These are phyloP conservation scores for Zopfia rhizophila DNA, from an alignment of 2,329 filamentous ascomycete genomes.

Conservation along the genomic window DNA sequence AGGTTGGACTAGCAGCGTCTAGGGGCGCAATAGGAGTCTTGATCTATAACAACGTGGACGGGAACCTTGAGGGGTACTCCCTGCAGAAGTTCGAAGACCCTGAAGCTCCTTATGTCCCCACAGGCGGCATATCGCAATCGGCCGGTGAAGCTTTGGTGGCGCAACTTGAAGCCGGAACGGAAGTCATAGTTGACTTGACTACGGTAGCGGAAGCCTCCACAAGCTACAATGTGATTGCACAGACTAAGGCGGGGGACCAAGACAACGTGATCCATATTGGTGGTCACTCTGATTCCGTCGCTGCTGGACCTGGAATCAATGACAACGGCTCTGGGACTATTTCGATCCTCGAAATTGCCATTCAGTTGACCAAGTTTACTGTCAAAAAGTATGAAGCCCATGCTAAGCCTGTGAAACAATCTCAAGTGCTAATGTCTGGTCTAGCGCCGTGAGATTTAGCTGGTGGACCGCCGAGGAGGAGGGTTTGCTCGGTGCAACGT, in stretches of 20 bases:
- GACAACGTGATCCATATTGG: slow-evolving; percentile 67
- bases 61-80: slow-evolving; percentile 58
- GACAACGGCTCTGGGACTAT: slow-evolving; percentile 78
- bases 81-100: slow-evolving; percentile 64
- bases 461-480: slow-evolving; percentile 74
- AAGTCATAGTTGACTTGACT: slow-evolving; percentile 38
- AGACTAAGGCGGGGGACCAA: slow-evolving; percentile 67
- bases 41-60: slow-evolving; percentile 75
- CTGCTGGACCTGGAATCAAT: slow-evolving; percentile 76
- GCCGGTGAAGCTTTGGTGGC: slow-evolving; percentile 68
- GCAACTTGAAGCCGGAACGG: slow-evolving; percentile 58
- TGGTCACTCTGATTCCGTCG: slow-evolving; percentile 70
- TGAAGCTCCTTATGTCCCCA: slow-evolving; percentile 73
- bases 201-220: slow-evolving; percentile 37
- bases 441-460: slow-evolving; percentile 69
- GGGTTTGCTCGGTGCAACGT: slow-evolving; percentile 69
- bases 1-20: slow-evolving; percentile 69
- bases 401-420: too few species aligned
- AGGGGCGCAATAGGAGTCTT: slow-evolving; percentile 73
- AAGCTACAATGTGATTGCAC: slow-evolving; percentile 67
- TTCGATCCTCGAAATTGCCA: slow-evolving; percentile 68
- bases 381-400: slow-evolving; percentile 78
- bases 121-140: slow-evolving; percentile 71
- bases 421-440: too few species aligned
- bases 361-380: slow-evolving; percentile 74